Evolutionary conservation across 495 filamentous ascomycete genomes (phyloP).

Genomic region (Halenospora varia): DNA sequence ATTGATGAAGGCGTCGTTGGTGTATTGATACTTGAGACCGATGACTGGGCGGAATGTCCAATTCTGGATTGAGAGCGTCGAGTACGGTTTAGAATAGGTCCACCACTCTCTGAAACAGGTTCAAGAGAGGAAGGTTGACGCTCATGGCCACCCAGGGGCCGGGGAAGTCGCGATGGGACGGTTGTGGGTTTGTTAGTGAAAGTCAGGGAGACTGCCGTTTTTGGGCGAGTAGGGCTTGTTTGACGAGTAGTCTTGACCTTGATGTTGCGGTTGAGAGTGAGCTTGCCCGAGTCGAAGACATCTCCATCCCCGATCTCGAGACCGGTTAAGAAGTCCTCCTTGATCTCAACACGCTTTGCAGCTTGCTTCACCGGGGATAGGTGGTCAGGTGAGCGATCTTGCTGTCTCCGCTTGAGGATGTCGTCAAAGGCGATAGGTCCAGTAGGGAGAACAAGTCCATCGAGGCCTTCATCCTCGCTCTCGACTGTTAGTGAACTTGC

Average conservation of each 20-base stretch:
- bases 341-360: slow-evolving; percentile 35
- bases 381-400: slow-evolving; percentile 43
- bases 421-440: slow-evolving; percentile 79
- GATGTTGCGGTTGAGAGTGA: slow-evolving; percentile 88
- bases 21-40: slow-evolving; percentile 55
- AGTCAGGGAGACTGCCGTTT: slow-evolving; percentile 79
- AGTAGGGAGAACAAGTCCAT: slow-evolving; percentile 77
- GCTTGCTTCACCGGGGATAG: slow-evolving; percentile 30
- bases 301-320: slow-evolving; percentile 84
- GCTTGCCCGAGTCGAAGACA: slow-evolving; percentile 72
- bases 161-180: slow-evolving; percentile 47
- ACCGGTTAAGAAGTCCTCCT: slow-evolving; percentile 82
- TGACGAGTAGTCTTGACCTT: slow-evolving; percentile 71
- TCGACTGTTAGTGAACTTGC: slow-evolving; percentile 88
- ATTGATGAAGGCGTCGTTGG: slow-evolving; percentile 50
- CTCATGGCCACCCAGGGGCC: slow-evolving; percentile 58
- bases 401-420: slow-evolving; percentile 65
- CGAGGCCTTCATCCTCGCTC: slow-evolving; percentile 88
- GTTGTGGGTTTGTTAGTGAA: slow-evolving; percentile 72
- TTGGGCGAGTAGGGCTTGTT: slow-evolving; percentile 59
- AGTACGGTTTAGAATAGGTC: slow-evolving; percentile 50
- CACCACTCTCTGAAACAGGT: slow-evolving; percentile 88
- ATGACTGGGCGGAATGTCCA: slow-evolving; percentile 63
- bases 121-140: slow-evolving; percentile 76
- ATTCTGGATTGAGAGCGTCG: slow-evolving; percentile 61